Conservation (phyloP, 1,284 basidiomycete genomes). For the Ceraceosorus guamensis region DNA sequence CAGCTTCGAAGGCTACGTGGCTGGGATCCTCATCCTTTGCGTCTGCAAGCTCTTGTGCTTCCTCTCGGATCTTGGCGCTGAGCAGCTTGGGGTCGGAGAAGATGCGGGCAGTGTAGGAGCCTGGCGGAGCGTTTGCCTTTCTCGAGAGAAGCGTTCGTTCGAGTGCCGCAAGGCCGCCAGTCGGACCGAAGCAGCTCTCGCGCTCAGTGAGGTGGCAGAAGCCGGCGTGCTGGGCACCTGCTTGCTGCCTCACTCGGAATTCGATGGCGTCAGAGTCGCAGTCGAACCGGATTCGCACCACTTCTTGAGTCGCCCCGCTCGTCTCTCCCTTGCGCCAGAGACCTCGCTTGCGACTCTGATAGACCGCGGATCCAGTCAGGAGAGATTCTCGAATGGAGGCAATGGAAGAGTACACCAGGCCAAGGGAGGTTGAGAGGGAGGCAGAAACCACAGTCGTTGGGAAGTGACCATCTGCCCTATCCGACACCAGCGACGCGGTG, state of each 20-base stretch:
- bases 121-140: constrained; percentile 69
- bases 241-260: constrained; percentile 84
- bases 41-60: constrained; percentile 88
- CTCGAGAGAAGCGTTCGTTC: constrained; percentile 73
- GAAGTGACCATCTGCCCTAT: constrained; percentile 85
- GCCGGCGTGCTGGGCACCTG: constrained; percentile 49
- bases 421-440: constrained; percentile 65
- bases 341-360: constrained; percentile 84
- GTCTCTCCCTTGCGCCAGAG: constrained; percentile 97
- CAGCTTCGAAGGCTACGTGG: constrained; percentile 83
- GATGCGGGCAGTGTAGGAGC: constrained; percentile 83
- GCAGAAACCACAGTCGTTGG: constrained; percentile 68
- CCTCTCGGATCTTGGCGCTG: constrained; percentile 91
- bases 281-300: constrained; percentile 75
- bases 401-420: constrained; percentile 91
- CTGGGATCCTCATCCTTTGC: constrained; percentile 69
- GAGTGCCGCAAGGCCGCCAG: constrained; percentile 70
- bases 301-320: constrained; percentile 82
- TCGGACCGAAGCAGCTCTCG: constrained; percentile 65
- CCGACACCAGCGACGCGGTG: constrained; percentile 64
- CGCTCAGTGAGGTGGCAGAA: constrained; percentile 82
- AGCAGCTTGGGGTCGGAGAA: constrained; percentile 77
- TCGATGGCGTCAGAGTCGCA: constrained; percentile 90
- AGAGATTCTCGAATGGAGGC: constrained; percentile 83
- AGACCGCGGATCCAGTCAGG: constrained; percentile 79